A percentile compares a stretch with the other conserved stretches of the same genome.
Conservation (phyloP, 1,139 yeast genomes). For the Yamadazyma taylorii region DNA sequence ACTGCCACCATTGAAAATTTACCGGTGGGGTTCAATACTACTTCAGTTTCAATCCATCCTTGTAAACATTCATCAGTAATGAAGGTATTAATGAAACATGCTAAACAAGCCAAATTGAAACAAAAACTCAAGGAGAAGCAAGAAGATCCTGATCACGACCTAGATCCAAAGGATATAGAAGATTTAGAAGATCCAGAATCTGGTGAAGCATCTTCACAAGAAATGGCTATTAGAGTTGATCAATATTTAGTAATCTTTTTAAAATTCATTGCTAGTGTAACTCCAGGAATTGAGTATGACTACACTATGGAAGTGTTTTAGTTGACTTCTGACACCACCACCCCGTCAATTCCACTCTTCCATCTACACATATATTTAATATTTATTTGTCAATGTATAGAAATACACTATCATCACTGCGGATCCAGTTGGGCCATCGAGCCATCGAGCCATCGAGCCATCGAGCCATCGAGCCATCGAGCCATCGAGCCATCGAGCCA, state of each 20-base stretch:
- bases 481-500: too few species aligned
- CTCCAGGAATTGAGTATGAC: constrained; percentile 96
- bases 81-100: constrained; percentile 76
- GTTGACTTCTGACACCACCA: too few species aligned
- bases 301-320: constrained; percentile 89
- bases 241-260: constrained; percentile 86
- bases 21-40: constrained; percentile 77
- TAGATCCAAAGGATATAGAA: too few species aligned
- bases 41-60: constrained; percentile 92
- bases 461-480: too few species aligned
- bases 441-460: too few species aligned
- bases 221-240: constrained; percentile 69
- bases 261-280: constrained; percentile 93
- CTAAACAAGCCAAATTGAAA: constrained; percentile 17
- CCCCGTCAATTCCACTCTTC: too few species aligned
- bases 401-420: too few species aligned
- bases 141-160: not conserved
- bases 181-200: constrained; percentile 20
- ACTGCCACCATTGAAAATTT: constrained; percentile 95
- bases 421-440: not conserved
- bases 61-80: constrained; percentile 94
- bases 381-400: not conserved
- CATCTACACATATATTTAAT: not conserved
- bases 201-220: constrained; percentile 36
- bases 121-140: constrained; percentile 6